Evolutionary conservation across 768 basidiomycete species (phyloP), one percentile per base, ranked within the genome.

Genomic region (Sporobolomyces roseus): DNA sequence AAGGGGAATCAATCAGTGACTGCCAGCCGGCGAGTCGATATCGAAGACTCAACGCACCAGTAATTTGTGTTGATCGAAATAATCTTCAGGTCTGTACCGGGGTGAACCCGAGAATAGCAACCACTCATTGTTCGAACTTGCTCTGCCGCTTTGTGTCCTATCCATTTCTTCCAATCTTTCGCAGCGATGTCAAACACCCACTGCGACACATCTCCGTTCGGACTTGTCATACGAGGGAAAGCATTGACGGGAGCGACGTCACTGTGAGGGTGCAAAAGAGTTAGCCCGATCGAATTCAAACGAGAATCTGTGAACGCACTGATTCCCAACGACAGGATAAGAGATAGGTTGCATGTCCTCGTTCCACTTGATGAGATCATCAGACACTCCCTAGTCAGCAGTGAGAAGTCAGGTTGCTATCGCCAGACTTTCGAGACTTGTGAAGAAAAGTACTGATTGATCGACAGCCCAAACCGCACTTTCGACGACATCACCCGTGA

Each of bases 401-500:
- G 36, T n/a, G 10, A 30, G n/a, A 17, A 13, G 43, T 56, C 35
- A 6, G n/a, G 9, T 41, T 38, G 14, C 10, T 9, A 30, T n/a
- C 25, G 25, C 41, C 27, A 25, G 17, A 9, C 17, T 17, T 17
- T 49, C 41, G 35, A 9, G 14, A 61, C 17, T 27, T n/a, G 25
- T 14, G 41, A 9, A 3, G 25, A 6, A 33, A 59, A 59, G 59
- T 25, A 68, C 71, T 7, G 64, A 13, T 32, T 73, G 32, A 21
- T 63, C 38, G 3, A 68, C 63, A 0, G 58, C 59, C 72, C 72
- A 73, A 0, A 73, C 72, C 1, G 72, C 72, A 35, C 52, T 55
- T 32, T 86, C 85, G 7, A 86, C 81, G 9, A 86, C 83, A 74
- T 87, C 86, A 9, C 86, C 86, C 4, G 86, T 87, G 72, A 86